phyloP scores from a whole-genome alignment of 1,284 basidiomycete species.

The Amylostereum chailletii region DNA sequence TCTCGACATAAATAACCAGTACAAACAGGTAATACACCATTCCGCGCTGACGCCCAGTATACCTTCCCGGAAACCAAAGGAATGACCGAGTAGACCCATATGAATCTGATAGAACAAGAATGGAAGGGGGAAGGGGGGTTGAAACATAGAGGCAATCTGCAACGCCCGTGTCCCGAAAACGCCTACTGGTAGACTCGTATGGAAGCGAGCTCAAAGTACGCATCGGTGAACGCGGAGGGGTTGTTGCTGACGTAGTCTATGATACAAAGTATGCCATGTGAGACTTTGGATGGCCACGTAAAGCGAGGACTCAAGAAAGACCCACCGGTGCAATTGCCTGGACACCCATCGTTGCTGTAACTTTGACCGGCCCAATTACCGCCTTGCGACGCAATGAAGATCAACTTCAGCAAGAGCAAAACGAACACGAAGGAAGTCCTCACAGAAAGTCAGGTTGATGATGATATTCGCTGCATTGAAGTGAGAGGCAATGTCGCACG shows the following conservation, averaged over 20 bases:
- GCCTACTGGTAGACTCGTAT: conserved; percentile 18
- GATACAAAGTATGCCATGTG: background rate
- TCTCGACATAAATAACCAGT: too few relatives aligned
- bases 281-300: too few relatives aligned
- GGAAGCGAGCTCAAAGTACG: conserved; percentile 37
- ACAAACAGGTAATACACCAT: too few relatives aligned
- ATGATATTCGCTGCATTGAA: conserved; percentile 46
- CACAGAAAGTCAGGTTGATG: conserved; percentile 39
- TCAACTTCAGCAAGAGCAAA: conserved; percentile 18
- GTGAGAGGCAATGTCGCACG: conserved; percentile 31
- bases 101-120: too few relatives aligned
- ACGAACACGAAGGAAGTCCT: conserved; percentile 11
- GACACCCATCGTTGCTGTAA: conserved; percentile 32
- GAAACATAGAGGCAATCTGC: too few relatives aligned
- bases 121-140: too few relatives aligned
- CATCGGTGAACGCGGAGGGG: conserved; percentile 35
- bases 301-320: background rate
- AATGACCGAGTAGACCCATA: too few relatives aligned
- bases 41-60: too few relatives aligned
- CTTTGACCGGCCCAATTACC: conserved; percentile 42
- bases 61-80: too few relatives aligned
- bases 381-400: conserved; percentile 20
- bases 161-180: too few relatives aligned
- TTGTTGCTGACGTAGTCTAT: conserved; percentile 33
- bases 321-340: conserved; percentile 36